Percentiles rank a stretch among this genome's conserved stretches.
phyloP scores from a whole-genome alignment of 371 early-diverging fungal genomes.

The Rhizopus arrhizus region DNA sequence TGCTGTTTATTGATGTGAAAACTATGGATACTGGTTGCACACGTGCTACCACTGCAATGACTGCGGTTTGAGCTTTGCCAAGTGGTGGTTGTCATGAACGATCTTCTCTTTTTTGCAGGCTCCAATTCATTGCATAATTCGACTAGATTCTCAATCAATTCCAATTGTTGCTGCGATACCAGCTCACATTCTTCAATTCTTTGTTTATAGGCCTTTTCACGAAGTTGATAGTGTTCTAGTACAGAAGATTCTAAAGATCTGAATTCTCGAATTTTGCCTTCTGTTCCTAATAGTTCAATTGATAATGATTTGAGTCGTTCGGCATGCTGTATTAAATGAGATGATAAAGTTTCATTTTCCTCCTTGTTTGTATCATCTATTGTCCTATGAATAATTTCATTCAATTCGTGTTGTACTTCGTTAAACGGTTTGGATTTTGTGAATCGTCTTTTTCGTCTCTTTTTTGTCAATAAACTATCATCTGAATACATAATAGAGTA shows the following conservation, averaged over 20 bases:
- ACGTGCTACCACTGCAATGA: slow-evolving; percentile 1
- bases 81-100: slow-evolving; percentile 2
- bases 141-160: slow-evolving; percentile 24
- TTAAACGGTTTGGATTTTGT: too few relatives aligned
- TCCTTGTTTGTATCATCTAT: not conserved
- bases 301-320: slow-evolving; percentile 33
- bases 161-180: slow-evolving; percentile 21
- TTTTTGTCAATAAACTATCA: not conserved
- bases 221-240: slow-evolving; percentile 19
- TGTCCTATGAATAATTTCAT: not conserved
- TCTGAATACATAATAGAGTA: not conserved
- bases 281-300: slow-evolving; percentile 25
- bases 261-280: slow-evolving; percentile 27
- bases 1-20: not conserved
- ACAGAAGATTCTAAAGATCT: slow-evolving; percentile 20
- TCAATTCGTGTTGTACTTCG: not conserved
- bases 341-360: not conserved
- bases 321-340: slow-evolving; percentile 16
- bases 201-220: slow-evolving; percentile 24
- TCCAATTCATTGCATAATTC: slow-evolving; percentile 10
- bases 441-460: not conserved
- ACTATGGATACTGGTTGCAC: not conserved
- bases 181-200: slow-evolving; percentile 30
- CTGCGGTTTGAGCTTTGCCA: slow-evolving; percentile 20
- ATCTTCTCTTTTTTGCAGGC: not conserved